phyloP scores from a whole-genome alignment of 2,329 filamentous ascomycete genomes.

The Cryphonectria radicalis region DNA sequence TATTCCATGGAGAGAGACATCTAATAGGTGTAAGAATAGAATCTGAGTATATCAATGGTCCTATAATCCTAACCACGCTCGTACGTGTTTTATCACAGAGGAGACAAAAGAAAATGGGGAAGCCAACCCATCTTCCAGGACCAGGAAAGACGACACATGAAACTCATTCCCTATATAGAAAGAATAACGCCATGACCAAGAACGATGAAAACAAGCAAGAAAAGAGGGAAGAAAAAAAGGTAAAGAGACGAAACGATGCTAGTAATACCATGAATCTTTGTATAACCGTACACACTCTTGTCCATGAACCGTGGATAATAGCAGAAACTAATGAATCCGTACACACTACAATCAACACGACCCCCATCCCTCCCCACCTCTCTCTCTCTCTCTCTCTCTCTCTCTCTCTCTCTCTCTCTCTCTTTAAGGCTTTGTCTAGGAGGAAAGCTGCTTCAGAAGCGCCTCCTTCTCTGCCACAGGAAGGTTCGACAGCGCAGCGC shows the following conservation, averaged over 20 bases:
- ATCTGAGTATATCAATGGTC: background rate
- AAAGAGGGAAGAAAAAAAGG: background rate
- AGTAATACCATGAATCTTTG: background rate
- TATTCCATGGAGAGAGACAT: background rate
- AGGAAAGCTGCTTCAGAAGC: constrained; percentile 47
- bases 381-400: background rate
- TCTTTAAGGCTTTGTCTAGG: background rate
- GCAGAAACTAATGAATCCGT: background rate
- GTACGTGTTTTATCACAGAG: background rate
- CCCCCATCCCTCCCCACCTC: background rate
- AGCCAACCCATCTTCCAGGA: background rate
- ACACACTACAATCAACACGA: background rate
- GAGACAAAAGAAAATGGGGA: background rate
- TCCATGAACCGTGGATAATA: background rate
- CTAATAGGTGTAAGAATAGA: background rate
- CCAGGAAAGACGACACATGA: background rate
- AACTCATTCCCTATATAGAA: background rate
- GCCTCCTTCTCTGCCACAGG: constrained; percentile 72
- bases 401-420: no score
- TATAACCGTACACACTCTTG: constrained; percentile 1
- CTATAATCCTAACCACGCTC: background rate
- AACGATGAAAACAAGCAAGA: background rate
- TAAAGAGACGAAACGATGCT: background rate
- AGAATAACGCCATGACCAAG: background rate
- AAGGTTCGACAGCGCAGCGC: constrained; percentile 69